Conservation (phyloP, 495 filamentous ascomycete species). For the Aspergillus mulundensis region DNA sequence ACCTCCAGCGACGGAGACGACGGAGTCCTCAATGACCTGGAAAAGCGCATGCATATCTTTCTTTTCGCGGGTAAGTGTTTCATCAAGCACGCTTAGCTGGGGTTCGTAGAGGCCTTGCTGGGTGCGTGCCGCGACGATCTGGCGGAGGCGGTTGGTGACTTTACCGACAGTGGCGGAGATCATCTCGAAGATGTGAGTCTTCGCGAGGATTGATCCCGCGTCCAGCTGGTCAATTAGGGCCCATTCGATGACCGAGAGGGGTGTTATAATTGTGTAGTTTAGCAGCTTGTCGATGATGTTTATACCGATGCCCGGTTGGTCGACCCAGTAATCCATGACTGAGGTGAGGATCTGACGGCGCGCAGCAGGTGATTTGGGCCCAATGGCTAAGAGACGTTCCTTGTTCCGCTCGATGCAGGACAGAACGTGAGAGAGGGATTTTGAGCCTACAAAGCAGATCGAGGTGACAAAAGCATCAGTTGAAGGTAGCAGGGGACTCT, state of each 20-base stretch:
- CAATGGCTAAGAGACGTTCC: slow-evolving; percentile 78
- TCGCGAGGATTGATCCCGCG: slow-evolving; percentile 64
- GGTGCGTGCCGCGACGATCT: slow-evolving; percentile 64
- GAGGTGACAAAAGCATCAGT: slow-evolving; percentile 91
- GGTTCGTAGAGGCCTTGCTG: slow-evolving; percentile 53
- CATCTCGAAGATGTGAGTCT: slow-evolving; percentile 81
- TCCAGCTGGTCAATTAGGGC: slow-evolving; percentile 62
- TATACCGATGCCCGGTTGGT: slow-evolving; percentile 89
- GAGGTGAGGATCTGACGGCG: slow-evolving; percentile 83
- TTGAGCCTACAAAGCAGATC: slow-evolving; percentile 87
- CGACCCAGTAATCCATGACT: slow-evolving; percentile 88
- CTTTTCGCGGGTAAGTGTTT: slow-evolving; percentile 62
- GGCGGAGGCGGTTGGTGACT: slow-evolving; percentile 83
- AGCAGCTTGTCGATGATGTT: slow-evolving; percentile 95
- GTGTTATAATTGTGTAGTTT: slow-evolving; percentile 92
- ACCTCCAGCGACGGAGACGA: slow-evolving; percentile 68
- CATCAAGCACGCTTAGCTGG: slow-evolving; percentile 59
- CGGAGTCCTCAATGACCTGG: slow-evolving; percentile 70
- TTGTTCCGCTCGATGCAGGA: slow-evolving; percentile 96
- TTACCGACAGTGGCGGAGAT: slow-evolving; percentile 83
- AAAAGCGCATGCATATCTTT: slow-evolving; percentile 74
- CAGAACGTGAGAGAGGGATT: slow-evolving; percentile 92
- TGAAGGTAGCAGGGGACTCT: slow-evolving; percentile 72
- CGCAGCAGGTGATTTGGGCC: slow-evolving; percentile 64
- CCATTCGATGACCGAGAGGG: slow-evolving; percentile 82